A percentile compares a stretch with the other conserved stretches of the same genome.
Evolutionary conservation across 2,329 filamentous ascomycete species (phyloP).

Genomic region (Albophoma yamanashiensis): DNA sequence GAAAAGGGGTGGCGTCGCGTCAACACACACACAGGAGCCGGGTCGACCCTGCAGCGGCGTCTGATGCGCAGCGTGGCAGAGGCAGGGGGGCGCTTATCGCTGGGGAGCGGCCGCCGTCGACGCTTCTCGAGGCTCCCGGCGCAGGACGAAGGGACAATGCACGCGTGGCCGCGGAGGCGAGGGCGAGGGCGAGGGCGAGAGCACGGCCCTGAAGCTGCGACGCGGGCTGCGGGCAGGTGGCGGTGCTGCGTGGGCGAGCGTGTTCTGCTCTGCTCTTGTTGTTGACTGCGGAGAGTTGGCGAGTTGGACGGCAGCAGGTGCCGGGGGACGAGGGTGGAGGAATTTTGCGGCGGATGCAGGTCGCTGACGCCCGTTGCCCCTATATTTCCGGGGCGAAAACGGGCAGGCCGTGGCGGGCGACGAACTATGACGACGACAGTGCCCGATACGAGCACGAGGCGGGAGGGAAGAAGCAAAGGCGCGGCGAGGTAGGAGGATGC

Average conservation of each 20-base stretch:
- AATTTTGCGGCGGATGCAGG: not conserved
- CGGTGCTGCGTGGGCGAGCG: not conserved
- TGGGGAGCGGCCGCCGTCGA: not conserved
- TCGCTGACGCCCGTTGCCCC: not conserved
- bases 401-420: not conserved
- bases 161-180: not conserved
- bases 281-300: not conserved
- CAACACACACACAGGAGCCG: not conserved
- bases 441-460: not conserved
- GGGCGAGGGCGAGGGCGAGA: not conserved
- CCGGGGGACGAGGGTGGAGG: not conserved
- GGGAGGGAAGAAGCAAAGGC: not conserved
- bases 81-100: not conserved
- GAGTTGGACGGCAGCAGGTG: not conserved
- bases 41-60: not conserved
- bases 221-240: not conserved
- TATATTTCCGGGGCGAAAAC: not conserved
- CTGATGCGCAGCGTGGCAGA: not conserved
- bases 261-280: too few species aligned
- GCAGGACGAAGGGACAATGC: not conserved
- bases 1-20: conserved; percentile 1
- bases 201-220: not conserved
- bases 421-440: not conserved
- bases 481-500: not conserved
- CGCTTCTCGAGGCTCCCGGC: not conserved